Base-by-base conservation (phyloP, 2,329 filamentous ascomycete species). In the Amesomyces nigricolor region DNA sequence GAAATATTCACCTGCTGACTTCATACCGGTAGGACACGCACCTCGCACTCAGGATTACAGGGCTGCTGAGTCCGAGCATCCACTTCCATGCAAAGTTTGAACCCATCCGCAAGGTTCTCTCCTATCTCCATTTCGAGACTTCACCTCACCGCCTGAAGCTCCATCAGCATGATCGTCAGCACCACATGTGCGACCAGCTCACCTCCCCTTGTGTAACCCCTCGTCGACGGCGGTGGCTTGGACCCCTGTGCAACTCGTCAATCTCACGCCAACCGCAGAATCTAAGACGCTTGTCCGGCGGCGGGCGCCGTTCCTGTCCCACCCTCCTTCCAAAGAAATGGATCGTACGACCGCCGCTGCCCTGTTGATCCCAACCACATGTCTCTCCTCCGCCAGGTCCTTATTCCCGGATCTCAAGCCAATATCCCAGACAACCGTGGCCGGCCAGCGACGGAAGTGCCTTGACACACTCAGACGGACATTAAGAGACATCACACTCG, bases 221-320 rank as follows among this genome's bases (percentile, higher is more conserved):
- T 32, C 48, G 19, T 38, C 38, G 5, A 22, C 53, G 44, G 53
- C 43, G 47, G 48, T 56, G 53, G 53, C 48, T 56, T 51, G 43
- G 5, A 4, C 3, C 2, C 7, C 38, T 13, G 53, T 56, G 53
- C 47, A 43, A 56, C 47, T 51, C 26, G 26, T 7, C 16, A 4
- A 16, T 35, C 32, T 35, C 6, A 13, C 9, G 32, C 53, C 6
- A 37, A 47, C 38, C 48, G 48, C 48, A 56, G 53, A 38, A 56
- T 56, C 53, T 51, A 38, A 37, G 8, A 37, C 43, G 43, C 48
- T 29, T 39, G 38, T 26, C 26, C 38, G 10, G 16, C 47, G 42
- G 43, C 35, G 43, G 42, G 43, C 35, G 43, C 43, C 37, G 42
- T 22, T 26, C 37, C 19, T 42, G 43, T 47, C 39, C 40, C 19